Base-by-base conservation (phyloP, 345 rosid species). In the Aquilaria yunnanensis region DNA sequence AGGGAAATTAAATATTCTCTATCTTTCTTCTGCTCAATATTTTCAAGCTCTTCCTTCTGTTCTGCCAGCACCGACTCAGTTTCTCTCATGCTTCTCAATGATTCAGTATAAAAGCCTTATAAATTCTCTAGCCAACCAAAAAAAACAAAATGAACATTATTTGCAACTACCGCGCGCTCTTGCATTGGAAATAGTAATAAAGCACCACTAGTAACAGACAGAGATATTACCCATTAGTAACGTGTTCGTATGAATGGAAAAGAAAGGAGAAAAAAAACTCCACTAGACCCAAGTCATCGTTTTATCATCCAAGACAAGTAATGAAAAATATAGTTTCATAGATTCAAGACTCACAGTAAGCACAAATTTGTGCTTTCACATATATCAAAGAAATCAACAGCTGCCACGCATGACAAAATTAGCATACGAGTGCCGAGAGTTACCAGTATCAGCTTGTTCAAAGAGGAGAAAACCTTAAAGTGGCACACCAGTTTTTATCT, bases 51-150 rank as follows among this genome's bases (percentile, higher is more conserved):
- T 57, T 60, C 72, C 52, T 57, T 60, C 32, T 51, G 60, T 57
- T 30, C 54, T 48, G 47, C 54, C n/a, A 66, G 62, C 31, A 43
- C 47, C 47, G 54, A 62, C 72, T 75, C 71, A 13, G 50, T 62
- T 69, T 68, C 66, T 62, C 60, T 67, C 63, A 66, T 73, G 29
- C 47, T 57, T 52, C 43, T 50, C 57, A 61, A 45, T 57, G 49
- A 66, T 53, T 66, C 61, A 13, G 49, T 8, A 52, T 58, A 23
- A 74, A 50, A 54, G 54, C 32, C 23, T 63, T 62, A 69, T 71
- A 9, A 59, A 49, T 32, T 65, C 68, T 62, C 16, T 58, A 7
- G 49, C 68, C 78, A 69, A 56, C 10, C 56, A 58, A 61, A 29
- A n/a, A 32, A 31, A 12, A 34, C 16, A 31, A 14, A 33, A 23